These are phyloP conservation scores for Magnusiomyces suaveolens DNA, from an alignment of 1,139 yeast species.

Conservation along the genomic window DNA sequence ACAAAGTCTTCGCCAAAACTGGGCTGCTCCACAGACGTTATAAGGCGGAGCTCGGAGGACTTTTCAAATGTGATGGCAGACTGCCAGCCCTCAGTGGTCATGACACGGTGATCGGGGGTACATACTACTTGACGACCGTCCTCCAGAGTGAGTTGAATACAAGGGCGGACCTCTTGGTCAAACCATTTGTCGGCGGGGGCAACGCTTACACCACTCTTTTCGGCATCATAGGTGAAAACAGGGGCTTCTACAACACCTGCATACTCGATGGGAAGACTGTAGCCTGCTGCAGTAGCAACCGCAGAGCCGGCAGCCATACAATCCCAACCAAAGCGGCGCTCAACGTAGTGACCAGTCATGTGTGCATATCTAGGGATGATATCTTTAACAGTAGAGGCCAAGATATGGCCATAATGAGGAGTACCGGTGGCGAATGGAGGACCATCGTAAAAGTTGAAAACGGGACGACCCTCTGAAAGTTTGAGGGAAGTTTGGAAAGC, in stretches of 20 bases:
- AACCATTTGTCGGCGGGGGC: not conserved
- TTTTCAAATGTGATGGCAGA: not conserved
- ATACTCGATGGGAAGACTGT: not conserved
- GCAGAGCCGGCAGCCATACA: conserved; percentile 23
- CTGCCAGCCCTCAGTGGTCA: not conserved
- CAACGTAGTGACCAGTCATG: conserved; percentile 93
- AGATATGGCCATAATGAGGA: conserved; percentile 95
- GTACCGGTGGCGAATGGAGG: conserved; percentile 99
- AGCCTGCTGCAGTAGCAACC: not conserved
- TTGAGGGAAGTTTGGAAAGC: conserved; percentile 86
- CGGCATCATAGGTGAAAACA: not conserved
- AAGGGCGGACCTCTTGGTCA: not conserved
- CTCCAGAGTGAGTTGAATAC: not conserved
- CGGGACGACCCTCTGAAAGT: conserved; percentile 75
- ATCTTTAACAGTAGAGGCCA: conserved; percentile 94
- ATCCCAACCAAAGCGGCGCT: conserved; percentile 98
- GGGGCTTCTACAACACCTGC: not conserved
- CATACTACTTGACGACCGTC: not conserved
- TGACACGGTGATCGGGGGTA: not conserved
- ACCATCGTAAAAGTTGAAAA: conserved; percentile 92
- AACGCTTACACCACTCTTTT: not conserved
- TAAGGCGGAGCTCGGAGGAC: not conserved
- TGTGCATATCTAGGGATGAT: conserved; percentile 96
- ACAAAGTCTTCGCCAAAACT: not conserved
- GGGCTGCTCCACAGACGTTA: not conserved